Percentiles rank a stretch among this genome's conserved stretches.
phyloP scores from a whole-genome alignment of 441 rosid genomes.

The Populus hybrid region DNA sequence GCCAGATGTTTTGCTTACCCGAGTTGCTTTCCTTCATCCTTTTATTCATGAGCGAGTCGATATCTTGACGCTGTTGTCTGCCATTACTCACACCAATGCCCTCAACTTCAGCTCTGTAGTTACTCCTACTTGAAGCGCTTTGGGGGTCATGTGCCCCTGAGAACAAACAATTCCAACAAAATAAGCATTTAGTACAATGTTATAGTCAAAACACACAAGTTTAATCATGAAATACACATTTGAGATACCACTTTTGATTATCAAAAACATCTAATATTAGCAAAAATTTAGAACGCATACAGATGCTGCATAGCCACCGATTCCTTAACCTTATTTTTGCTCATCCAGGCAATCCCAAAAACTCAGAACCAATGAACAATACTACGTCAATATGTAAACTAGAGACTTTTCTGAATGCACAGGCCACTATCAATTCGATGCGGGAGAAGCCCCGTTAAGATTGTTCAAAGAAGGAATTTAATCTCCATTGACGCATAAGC shows the following conservation, averaged over 20 bases:
- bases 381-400: background rate
- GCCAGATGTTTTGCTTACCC: conserved; percentile 28
- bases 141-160: conserved; percentile 36
- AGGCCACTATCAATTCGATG: background rate
- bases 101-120: background rate
- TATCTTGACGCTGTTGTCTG: conserved; percentile 10
- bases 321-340: background rate
- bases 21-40: conserved; percentile 38
- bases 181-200: background rate
- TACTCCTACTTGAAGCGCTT: conserved; percentile 11
- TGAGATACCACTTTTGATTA: background rate
- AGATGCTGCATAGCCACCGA: background rate
- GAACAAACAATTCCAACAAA: conserved; percentile 1
- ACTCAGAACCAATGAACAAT: background rate
- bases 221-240: no score
- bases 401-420: background rate
- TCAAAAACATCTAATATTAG: no score
- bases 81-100: conserved; percentile 11
- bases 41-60: conserved; percentile 33
- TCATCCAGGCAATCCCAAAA: background rate
- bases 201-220: background rate
- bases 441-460: background rate
- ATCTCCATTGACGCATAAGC: background rate
- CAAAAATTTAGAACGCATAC: background rate
- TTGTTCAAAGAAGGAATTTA: background rate